phyloP scores from a whole-genome alignment of 108 stramenopile species.

The Skeletonema marinoi region DNA sequence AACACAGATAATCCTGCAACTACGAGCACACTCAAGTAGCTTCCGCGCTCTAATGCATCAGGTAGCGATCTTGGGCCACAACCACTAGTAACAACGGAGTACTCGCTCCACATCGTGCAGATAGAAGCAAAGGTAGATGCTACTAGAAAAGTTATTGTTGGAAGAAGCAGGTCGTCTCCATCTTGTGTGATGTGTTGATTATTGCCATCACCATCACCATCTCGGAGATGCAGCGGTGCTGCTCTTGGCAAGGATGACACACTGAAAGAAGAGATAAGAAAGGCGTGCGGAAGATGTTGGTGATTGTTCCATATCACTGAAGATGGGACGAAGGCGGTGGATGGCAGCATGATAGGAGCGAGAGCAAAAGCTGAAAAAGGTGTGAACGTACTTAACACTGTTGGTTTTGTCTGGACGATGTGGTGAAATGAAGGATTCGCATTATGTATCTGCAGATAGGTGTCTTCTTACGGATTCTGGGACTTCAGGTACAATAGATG shows the following conservation, averaged over 20 bases:
- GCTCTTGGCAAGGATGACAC: background rate
- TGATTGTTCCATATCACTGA: background rate
- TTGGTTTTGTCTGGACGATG: too few relatives aligned
- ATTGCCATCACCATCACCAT: background rate
- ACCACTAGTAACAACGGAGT: constrained; percentile 38
- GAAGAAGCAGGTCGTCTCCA: background rate
- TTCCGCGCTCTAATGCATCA: constrained; percentile 52
- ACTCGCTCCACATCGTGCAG: constrained; percentile 57
- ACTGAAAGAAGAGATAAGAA: background rate
- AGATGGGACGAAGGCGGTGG: background rate
- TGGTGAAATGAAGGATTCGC: too few relatives aligned
- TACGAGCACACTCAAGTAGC: constrained; percentile 53
- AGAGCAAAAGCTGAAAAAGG: too few relatives aligned
- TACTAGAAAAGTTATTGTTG: background rate
- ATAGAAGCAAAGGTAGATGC: constrained; percentile 19
- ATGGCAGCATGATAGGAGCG: background rate
- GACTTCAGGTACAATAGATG: too few relatives aligned
- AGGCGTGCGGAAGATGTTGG: background rate
- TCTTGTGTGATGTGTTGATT: background rate
- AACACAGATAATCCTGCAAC: constrained; percentile 49
- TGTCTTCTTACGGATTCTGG: too few relatives aligned
- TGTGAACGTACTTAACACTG: too few relatives aligned
- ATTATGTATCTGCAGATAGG: too few relatives aligned
- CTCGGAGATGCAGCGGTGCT: background rate
- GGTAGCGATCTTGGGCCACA: constrained; percentile 50